A percentile compares a stretch with the other conserved stretches of the same genome.
phyloP scores from a whole-genome alignment of 305 asterid species.

The Fraxinus xanthoxyloides region DNA sequence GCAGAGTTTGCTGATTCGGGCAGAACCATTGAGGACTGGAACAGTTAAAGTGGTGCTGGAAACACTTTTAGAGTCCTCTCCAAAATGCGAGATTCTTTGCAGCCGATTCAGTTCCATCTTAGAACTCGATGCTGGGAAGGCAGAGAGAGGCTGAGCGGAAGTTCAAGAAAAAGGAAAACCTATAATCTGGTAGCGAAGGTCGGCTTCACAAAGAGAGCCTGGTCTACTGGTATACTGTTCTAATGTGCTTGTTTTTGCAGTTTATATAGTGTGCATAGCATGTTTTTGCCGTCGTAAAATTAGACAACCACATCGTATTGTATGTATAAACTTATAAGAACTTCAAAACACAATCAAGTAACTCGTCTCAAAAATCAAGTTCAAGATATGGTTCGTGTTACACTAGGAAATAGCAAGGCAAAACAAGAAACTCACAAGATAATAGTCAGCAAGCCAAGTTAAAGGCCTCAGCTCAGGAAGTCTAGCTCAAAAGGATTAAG shows the following conservation, averaged over 20 bases:
- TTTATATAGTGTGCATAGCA: too few species aligned
- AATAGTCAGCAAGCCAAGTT: background rate
- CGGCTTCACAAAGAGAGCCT: too few species aligned
- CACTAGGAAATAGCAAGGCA: background rate
- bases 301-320: too few species aligned
- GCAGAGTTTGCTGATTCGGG: constrained; percentile 16
- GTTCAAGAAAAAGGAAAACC: background rate
- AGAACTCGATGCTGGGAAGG: constrained; percentile 21
- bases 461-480: background rate
- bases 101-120: constrained; percentile 27
- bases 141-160: constrained; percentile 16
- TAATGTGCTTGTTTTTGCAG: too few species aligned
- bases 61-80: constrained; percentile 15
- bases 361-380: too few species aligned
- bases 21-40: constrained; percentile 27
- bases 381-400: background rate
- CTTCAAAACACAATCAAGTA: too few species aligned
- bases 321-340: too few species aligned
- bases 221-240: too few species aligned
- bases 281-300: too few species aligned
- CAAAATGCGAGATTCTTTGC: constrained; percentile 23
- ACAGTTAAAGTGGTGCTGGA: constrained; percentile 26
- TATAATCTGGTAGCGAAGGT: background rate
- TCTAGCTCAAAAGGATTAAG: background rate
- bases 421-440: background rate